A percentile compares a stretch with the other conserved stretches of the same genome.
Evolutionary conservation across 768 basidiomycete species (phyloP).

Genomic region (Lactarius pseudohatsudake): DNA sequence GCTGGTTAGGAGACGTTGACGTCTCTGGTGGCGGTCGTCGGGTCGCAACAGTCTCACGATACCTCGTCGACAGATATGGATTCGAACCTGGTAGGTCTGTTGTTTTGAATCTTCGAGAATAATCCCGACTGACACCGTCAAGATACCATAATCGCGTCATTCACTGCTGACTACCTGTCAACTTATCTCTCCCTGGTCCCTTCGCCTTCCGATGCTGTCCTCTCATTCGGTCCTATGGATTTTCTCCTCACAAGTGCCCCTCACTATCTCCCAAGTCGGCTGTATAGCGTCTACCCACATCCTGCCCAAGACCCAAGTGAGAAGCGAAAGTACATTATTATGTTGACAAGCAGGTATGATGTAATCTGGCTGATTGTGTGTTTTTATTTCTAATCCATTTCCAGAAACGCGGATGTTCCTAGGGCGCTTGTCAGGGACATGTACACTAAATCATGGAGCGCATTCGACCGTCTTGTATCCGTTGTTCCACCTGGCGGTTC

Average conservation of each 20-base stretch:
- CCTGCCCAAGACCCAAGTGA: constrained; percentile 77
- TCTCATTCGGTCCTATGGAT: constrained; percentile 83
- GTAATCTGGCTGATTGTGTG: not conserved
- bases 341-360: constrained; percentile 64
- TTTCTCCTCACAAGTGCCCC: constrained; percentile 71
- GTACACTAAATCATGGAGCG: constrained; percentile 93
- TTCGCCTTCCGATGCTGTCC: constrained; percentile 66
- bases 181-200: constrained; percentile 77
- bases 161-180: constrained; percentile 76
- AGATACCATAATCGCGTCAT: constrained; percentile 75
- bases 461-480: constrained; percentile 83
- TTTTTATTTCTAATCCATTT: constrained; percentile 2
- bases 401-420: constrained; percentile 80
- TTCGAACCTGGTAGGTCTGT: constrained; percentile 63
- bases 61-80: constrained; percentile 77
- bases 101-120: not conserved
- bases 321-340: constrained; percentile 70
- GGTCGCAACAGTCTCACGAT: constrained; percentile 65
- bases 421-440: constrained; percentile 83
- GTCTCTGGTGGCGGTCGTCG: constrained; percentile 61
- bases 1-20: constrained; percentile 85
- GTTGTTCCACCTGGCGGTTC: constrained; percentile 91
- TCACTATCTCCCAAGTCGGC: constrained; percentile 70
- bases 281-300: constrained; percentile 76
- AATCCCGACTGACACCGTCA: constrained; percentile 9